These are phyloP conservation scores for Fragaria iinumae DNA, from an alignment of 306 rosid species.

Conservation along the genomic window DNA sequence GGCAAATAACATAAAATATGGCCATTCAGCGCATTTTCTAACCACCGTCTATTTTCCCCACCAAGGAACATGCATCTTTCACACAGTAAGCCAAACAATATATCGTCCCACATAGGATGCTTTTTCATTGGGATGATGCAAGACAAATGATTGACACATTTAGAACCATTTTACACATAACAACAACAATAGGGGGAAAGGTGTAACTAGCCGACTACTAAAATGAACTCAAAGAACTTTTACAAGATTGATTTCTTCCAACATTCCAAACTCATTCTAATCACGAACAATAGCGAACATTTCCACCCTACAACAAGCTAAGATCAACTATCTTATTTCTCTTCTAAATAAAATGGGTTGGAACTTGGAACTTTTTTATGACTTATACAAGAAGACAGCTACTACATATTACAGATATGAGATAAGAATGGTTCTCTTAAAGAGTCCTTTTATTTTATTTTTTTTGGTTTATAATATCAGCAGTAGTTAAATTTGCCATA, in stretches of 20 bases:
- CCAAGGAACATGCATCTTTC: neutral
- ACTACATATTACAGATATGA: no score
- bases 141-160: neutral
- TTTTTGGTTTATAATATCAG: neutral
- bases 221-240: neutral
- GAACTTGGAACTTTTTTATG: neutral
- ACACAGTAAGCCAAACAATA: neutral
- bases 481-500: neutral
- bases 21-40: neutral
- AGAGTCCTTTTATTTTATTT: neutral
- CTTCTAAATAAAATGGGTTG: neutral
- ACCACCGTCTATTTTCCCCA: neutral
- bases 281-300: neutral
- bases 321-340: neutral
- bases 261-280: neutral
- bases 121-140: neutral
- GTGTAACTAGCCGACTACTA: neutral
- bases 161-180: neutral
- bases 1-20: neutral
- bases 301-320: neutral
- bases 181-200: neutral
- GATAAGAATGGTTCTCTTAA: neutral
- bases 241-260: neutral
- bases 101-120: neutral
- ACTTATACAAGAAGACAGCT: neutral